These are phyloP conservation scores for Pseudopyricularia javanii DNA, from an alignment of 2,329 filamentous ascomycete genomes.

Conservation along the genomic window DNA sequence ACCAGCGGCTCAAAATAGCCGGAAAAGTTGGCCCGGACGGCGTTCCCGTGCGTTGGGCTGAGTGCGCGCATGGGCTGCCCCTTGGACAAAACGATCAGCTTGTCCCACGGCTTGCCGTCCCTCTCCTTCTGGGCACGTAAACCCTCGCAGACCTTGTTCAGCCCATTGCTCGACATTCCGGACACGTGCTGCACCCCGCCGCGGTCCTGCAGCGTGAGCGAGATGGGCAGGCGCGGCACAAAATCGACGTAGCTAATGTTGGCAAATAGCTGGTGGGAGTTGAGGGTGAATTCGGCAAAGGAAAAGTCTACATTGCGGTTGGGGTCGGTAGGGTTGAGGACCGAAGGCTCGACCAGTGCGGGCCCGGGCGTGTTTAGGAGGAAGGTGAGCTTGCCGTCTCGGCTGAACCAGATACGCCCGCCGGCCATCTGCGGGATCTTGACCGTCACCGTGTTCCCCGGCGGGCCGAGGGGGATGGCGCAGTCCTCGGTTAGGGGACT, in stretches of 20 bases:
- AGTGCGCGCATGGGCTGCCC: slow-evolving; percentile 24
- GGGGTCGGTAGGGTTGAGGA: slow-evolving; percentile 47
- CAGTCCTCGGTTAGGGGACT: slow-evolving; percentile 40
- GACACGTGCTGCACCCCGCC: slow-evolving; percentile 36
- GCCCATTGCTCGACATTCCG: slow-evolving; percentile 45
- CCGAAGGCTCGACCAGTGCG: slow-evolving; percentile 53
- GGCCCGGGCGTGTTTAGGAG: slow-evolving; percentile 48
- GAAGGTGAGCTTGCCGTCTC: slow-evolving; percentile 44
- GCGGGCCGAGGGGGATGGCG: slow-evolving; percentile 45
- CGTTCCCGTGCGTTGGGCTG: slow-evolving; percentile 28
- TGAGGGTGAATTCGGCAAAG: slow-evolving; percentile 52
- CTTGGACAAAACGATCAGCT: slow-evolving; percentile 28
- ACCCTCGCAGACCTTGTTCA: slow-evolving; percentile 39
- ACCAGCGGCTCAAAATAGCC: slow-evolving; percentile 30
- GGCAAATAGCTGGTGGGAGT: slow-evolving; percentile 41
- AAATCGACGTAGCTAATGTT: slow-evolving; percentile 61
- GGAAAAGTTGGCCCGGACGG: slow-evolving; percentile 28
- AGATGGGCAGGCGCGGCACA: slow-evolving; percentile 39
- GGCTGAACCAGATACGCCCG: slow-evolving; percentile 51
- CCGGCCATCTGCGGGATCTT: slow-evolving; percentile 53
- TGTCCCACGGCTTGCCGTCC: slow-evolving; percentile 50
- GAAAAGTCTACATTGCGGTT: slow-evolving; percentile 40
- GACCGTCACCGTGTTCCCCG: slow-evolving; percentile 38
- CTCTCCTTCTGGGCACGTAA: slow-evolving; percentile 39
- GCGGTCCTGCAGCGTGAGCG: slow-evolving; percentile 32